phyloP scores from a whole-genome alignment of 2,329 filamentous ascomycete species.

The Ophiocordyceps robertsii region DNA sequence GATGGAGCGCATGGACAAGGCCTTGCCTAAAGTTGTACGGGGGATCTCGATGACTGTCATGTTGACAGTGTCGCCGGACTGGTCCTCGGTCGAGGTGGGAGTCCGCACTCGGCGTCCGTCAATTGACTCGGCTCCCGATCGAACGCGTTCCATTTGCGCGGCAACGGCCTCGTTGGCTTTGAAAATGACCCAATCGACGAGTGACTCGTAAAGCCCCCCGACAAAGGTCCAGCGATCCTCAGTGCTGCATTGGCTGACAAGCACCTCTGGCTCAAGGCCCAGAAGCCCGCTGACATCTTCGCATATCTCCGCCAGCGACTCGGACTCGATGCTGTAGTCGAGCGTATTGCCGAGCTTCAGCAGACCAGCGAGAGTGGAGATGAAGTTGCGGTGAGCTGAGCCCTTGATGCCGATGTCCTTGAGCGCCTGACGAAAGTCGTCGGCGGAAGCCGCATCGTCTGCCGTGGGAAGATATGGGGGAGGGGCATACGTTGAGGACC shows the following conservation, averaged over 20 bases:
- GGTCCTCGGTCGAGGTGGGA: slow-evolving; percentile 54
- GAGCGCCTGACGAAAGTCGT: slow-evolving; percentile 78
- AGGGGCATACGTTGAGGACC: slow-evolving; percentile 73
- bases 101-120: slow-evolving; percentile 50
- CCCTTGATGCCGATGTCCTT: slow-evolving; percentile 94
- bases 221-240: slow-evolving; percentile 75
- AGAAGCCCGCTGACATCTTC: slow-evolving; percentile 82
- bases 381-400: slow-evolving; percentile 63
- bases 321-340: slow-evolving; percentile 72
- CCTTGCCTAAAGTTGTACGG: slow-evolving; percentile 67
- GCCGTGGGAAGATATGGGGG: slow-evolving; percentile 83
- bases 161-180: slow-evolving; percentile 82
- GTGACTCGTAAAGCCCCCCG: slow-evolving; percentile 77
- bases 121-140: slow-evolving; percentile 52
- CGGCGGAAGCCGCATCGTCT: slow-evolving; percentile 82
- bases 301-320: slow-evolving; percentile 72
- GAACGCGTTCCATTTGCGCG: slow-evolving; percentile 54
- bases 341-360: slow-evolving; percentile 86
- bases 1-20: slow-evolving; percentile 74
- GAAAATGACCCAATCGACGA: slow-evolving; percentile 87
- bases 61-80: slow-evolving; percentile 65
- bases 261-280: slow-evolving; percentile 72
- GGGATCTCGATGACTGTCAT: slow-evolving; percentile 84
- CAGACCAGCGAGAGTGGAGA: slow-evolving; percentile 74
- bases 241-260: slow-evolving; percentile 66